These are phyloP conservation scores for Phaeosphaeria sp. DNA, from an alignment of 2,329 filamentous ascomycete genomes.

Conservation along the genomic window DNA sequence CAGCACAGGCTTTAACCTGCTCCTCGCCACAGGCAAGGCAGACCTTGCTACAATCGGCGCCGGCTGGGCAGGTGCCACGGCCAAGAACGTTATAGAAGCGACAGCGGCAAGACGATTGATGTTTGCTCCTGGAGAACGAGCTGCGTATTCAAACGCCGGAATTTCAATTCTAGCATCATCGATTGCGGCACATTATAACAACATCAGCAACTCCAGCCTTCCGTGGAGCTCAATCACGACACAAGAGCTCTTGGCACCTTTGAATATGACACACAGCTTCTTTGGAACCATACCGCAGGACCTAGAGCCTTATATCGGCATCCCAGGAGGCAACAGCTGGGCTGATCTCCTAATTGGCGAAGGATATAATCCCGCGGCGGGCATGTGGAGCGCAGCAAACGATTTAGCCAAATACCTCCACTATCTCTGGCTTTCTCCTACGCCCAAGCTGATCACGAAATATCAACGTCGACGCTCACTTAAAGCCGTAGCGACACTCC, in stretches of 20 bases:
- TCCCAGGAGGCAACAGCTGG: conserved; percentile 37
- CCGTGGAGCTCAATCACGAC: conserved; percentile 31
- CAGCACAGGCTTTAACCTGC: conserved; percentile 37
- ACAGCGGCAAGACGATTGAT: conserved; percentile 29
- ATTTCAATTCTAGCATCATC: conserved; percentile 35
- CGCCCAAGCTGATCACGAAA: conserved; percentile 30
- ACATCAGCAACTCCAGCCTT: conserved; percentile 16
- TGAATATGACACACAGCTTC: conserved; percentile 38
- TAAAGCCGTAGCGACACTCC: conserved; percentile 26
- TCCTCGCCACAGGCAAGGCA: conserved; percentile 29
- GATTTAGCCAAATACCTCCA: conserved; percentile 36
- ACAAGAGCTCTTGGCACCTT: conserved; percentile 24
- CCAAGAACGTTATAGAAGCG: conserved; percentile 25
- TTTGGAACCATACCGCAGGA: conserved; percentile 28
- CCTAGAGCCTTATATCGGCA: conserved; percentile 22
- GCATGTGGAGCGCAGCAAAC: conserved; percentile 42
- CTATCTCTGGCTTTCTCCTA: conserved; percentile 30
- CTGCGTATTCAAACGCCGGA: conserved; percentile 40
- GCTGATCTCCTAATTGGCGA: conserved; percentile 33
- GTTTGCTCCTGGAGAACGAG: conserved; percentile 38
- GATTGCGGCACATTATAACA: conserved; percentile 33
- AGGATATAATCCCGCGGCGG: conserved; percentile 40
- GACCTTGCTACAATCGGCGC: conserved; percentile 33
- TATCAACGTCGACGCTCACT: conserved; percentile 32
- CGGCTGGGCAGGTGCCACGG: conserved; percentile 28